These are phyloP conservation scores for Ceratobasidium papillatum DNA, from an alignment of 1,284 basidiomycete genomes.

Conservation along the genomic window DNA sequence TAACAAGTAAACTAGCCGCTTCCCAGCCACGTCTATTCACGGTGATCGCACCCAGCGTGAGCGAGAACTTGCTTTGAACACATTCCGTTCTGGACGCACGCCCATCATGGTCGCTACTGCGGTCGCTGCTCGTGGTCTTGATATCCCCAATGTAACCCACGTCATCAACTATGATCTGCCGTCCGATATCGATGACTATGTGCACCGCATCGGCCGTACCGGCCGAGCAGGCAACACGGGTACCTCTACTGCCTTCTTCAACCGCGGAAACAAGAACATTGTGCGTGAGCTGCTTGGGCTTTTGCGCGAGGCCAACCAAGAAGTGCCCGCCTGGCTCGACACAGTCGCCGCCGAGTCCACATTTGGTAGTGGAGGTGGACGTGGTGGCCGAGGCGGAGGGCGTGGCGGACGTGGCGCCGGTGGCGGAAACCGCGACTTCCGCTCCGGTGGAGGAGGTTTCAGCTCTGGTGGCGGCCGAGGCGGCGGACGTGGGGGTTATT, in stretches of 20 bases:
- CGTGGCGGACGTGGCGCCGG: slow-evolving; percentile 66
- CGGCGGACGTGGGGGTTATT: slow-evolving; percentile 53
- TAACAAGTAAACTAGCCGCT: slow-evolving; percentile 56
- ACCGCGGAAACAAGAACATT: slow-evolving; percentile 91
- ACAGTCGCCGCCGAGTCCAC: slow-evolving; percentile 84
- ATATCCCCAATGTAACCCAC: slow-evolving; percentile 99
- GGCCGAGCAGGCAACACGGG: slow-evolving; percentile 99
- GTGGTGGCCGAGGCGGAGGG: slow-evolving; percentile 64
- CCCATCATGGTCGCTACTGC: slow-evolving; percentile 98
- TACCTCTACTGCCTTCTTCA: slow-evolving; percentile 94
- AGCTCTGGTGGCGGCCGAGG: slow-evolving; percentile 49
- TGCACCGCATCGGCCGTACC: slow-evolving; percentile 98
- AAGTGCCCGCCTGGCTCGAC: slow-evolving; percentile 92
- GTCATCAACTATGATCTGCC: slow-evolving; percentile 99
- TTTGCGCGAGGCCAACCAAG: slow-evolving; percentile 96
- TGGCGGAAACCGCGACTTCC: slow-evolving; percentile 61
- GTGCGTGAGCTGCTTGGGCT: slow-evolving; percentile 92
- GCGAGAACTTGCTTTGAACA: slow-evolving; percentile 93
- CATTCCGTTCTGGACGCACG: slow-evolving; percentile 94
- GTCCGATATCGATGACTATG: slow-evolving; percentile 98
- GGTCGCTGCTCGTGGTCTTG: slow-evolving; percentile 97
- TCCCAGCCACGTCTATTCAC: slow-evolving; percentile 96
- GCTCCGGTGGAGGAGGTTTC: slow-evolving; percentile 53
- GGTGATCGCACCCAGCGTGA: slow-evolving; percentile 98
- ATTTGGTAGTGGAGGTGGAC: slow-evolving; percentile 67